These are phyloP conservation scores for Xylariaceae sp. DNA, from an alignment of 2,329 filamentous ascomycete species.

Conservation along the genomic window DNA sequence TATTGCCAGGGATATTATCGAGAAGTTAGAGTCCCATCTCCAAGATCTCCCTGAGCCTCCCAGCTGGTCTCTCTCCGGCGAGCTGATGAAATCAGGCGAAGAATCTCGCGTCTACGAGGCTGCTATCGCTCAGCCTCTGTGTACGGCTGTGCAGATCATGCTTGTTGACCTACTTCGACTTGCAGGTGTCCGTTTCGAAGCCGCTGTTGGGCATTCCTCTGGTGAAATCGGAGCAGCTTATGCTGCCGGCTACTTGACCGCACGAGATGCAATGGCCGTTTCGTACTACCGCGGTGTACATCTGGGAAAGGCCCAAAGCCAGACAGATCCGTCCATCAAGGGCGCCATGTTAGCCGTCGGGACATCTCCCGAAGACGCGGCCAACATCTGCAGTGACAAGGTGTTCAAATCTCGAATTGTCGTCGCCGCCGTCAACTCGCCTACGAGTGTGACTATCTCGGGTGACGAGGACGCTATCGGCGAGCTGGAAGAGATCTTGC, in stretches of 20 bases:
- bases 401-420: conserved; percentile 27
- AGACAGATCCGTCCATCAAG: background rate
- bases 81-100: conserved; percentile 7
- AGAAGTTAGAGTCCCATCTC: conserved; percentile 17
- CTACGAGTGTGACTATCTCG: conserved; percentile 36
- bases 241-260: conserved; percentile 1
- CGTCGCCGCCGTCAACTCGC: conserved; percentile 36
- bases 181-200: background rate
- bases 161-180: conserved; percentile 28
- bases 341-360: conserved; percentile 50
- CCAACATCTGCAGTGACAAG: conserved; percentile 18
- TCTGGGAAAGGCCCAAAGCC: conserved; percentile 17
- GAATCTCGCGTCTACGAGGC: conserved; percentile 16
- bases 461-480: conserved; percentile 33
- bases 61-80: conserved; percentile 17
- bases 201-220: conserved; percentile 9
- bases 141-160: conserved; percentile 39
- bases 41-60: conserved; percentile 18
- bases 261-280: conserved; percentile 2
- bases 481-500: conserved; percentile 18
- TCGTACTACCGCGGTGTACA: conserved; percentile 45
- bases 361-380: conserved; percentile 34
- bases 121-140: conserved; percentile 25
- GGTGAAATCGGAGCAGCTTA: conserved; percentile 15
- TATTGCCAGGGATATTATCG: conserved; percentile 10